Percentiles rank a stretch among this genome's conserved stretches.
phyloP scores from a whole-genome alignment of 352 stramenopile genomes.

The Nothophytophthora sp. region DNA sequence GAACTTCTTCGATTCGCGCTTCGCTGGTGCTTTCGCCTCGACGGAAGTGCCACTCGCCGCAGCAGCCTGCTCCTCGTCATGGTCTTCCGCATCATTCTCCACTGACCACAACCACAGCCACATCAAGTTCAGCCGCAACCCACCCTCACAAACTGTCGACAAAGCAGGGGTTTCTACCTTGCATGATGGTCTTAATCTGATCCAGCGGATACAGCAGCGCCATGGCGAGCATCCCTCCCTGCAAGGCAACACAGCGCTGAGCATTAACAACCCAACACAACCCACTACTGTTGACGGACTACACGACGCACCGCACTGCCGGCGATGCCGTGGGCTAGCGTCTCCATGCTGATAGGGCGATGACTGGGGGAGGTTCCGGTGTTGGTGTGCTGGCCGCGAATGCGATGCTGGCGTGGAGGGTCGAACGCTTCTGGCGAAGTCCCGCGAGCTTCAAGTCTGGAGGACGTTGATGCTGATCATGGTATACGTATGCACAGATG shows the following conservation, averaged over 20 bases:
- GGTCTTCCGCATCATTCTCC: constrained; percentile 19
- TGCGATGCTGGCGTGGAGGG: constrained; percentile 24
- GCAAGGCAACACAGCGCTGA: not conserved
- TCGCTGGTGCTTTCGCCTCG: not conserved
- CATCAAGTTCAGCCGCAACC: no score
- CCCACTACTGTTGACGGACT: not conserved
- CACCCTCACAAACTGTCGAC: no score
- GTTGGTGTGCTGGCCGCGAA: not conserved
- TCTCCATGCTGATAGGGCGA: constrained; percentile 70
- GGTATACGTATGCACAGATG: no score
- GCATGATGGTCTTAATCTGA: constrained; percentile 87
- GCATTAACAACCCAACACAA: not conserved
- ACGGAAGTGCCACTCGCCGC: no score
- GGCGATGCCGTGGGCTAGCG: constrained; percentile 62
- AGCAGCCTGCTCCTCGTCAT: constrained; percentile 9
- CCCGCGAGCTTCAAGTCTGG: no score
- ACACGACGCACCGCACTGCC: constrained; percentile 48
- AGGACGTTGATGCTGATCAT: no score
- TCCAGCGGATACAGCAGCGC: constrained; percentile 82
- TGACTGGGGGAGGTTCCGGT: constrained; percentile 2
- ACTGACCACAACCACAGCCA: constrained; percentile 18
- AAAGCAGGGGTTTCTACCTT: constrained; percentile 52
- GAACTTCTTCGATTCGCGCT: constrained; percentile 31
- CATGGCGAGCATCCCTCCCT: constrained; percentile 79
- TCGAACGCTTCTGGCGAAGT: no score